Conservation (phyloP, 805 yeast species). For the Ogataea polymorpha region DNA sequence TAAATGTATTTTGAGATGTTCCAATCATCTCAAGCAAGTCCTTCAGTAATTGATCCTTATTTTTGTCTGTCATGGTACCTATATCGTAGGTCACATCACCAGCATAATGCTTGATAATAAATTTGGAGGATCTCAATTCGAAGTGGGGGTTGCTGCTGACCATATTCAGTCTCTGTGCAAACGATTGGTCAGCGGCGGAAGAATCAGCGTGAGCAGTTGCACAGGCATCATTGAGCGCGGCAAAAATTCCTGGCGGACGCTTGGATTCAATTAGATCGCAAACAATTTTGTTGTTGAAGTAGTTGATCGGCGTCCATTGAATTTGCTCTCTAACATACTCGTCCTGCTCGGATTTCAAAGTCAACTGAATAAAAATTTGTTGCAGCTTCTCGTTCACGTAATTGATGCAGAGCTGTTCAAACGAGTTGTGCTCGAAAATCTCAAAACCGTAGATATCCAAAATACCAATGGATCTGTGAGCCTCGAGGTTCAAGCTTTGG, state of each 20-base stretch:
- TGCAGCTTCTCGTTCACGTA: slow-evolving; percentile 94
- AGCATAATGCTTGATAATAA: slow-evolving; percentile 92
- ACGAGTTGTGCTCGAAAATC: slow-evolving; percentile 90
- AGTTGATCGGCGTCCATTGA: slow-evolving; percentile 96
- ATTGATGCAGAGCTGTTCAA: slow-evolving; percentile 93
- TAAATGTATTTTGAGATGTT: slow-evolving; percentile 66
- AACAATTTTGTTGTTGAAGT: slow-evolving; percentile 92
- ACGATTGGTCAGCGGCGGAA: slow-evolving; percentile 92
- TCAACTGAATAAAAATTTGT: slow-evolving; percentile 93
- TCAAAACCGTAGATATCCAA: slow-evolving; percentile 96
- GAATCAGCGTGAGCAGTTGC: slow-evolving; percentile 99
- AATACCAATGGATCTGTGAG: slow-evolving; percentile 77
- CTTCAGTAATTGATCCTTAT: slow-evolving; percentile 88
- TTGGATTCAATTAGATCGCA: slow-evolving; percentile 93
- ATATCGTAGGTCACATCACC: slow-evolving; percentile 97
- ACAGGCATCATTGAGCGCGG: slow-evolving; percentile 93
- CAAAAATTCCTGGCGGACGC: slow-evolving; percentile 95
- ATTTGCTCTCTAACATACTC: slow-evolving; percentile 94
- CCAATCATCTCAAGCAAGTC: slow-evolving; percentile 79
- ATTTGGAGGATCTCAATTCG: slow-evolving; percentile 83
- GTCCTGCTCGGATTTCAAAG: slow-evolving; percentile 95
- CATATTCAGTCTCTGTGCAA: slow-evolving; percentile 85
- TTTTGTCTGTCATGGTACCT: slow-evolving; percentile 89
- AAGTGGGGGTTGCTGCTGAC: slow-evolving; percentile 82
- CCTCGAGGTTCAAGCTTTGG: slow-evolving; percentile 41